A percentile compares a stretch with the other conserved stretches of the same genome.
Evolutionary conservation across 176 grass and related monocot genomes (phyloP).

Genomic region (Alloteropsis semialata): DNA sequence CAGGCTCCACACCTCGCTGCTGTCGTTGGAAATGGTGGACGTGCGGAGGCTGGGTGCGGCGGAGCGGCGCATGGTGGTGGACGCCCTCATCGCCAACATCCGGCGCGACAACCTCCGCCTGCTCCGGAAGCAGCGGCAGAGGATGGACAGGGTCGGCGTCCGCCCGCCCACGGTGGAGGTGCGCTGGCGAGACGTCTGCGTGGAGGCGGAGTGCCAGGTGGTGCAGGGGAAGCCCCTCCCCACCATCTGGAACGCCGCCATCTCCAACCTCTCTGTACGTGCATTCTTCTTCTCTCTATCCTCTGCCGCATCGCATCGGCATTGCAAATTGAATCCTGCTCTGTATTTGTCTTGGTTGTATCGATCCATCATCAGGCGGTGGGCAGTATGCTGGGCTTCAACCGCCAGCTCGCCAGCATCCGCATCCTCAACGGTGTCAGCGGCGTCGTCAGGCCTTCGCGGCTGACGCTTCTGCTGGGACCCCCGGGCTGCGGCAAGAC

Average conservation of each 20-base stretch:
- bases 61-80: conserved; percentile 46
- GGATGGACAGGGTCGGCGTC: conserved; percentile 70
- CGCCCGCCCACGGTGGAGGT: conserved; percentile 60
- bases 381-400: conserved; percentile 27
- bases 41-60: conserved; percentile 44
- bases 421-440: conserved; percentile 35
- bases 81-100: conserved; percentile 58
- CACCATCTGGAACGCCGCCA: conserved; percentile 54
- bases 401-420: conserved; percentile 40
- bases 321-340: no score
- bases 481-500: conserved; percentile 84
- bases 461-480: conserved; percentile 80
- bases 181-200: conserved; percentile 38
- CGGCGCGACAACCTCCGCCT: conserved; percentile 56
- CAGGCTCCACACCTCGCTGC: conserved; percentile 45
- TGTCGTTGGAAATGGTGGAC: conserved; percentile 33
- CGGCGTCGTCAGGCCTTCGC: conserved; percentile 38
- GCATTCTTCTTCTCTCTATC: not conserved
- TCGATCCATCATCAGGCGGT: not conserved
- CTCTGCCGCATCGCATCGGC: not conserved
- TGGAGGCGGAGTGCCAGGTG: conserved; percentile 56
- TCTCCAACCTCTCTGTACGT: conserved; percentile 18
- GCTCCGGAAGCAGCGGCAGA: conserved; percentile 62
- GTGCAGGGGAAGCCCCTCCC: conserved; percentile 57
- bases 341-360: no score